phyloP scores from a whole-genome alignment of 2,329 filamentous ascomycete genomes.

The Dactylellina drechsleri region DNA sequence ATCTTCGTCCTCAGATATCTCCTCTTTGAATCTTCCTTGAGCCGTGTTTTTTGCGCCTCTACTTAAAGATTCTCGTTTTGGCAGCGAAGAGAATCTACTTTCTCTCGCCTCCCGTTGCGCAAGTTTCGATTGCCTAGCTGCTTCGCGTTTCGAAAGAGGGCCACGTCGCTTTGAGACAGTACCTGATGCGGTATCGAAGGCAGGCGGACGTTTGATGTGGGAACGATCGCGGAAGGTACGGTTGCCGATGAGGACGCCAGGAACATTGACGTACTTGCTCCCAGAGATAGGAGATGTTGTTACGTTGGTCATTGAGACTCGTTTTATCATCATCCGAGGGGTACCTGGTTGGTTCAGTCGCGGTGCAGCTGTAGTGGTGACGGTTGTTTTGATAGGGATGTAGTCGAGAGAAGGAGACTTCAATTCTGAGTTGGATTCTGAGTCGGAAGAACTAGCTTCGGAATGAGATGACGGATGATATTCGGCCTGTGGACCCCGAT shows the following conservation, averaged over 20 bases:
- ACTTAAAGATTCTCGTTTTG: conserved; percentile 50
- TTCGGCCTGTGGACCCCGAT: conserved; percentile 30
- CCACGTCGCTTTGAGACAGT: conserved; percentile 41
- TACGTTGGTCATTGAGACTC: conserved; percentile 52
- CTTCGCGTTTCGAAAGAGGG: conserved; percentile 34
- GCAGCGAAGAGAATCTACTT: conserved; percentile 21
- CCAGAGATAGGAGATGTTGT: conserved; percentile 48
- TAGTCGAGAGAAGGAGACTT: conserved; percentile 23
- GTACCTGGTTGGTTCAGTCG: conserved; percentile 25
- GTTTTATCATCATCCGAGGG: conserved; percentile 52
- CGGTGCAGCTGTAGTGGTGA: conserved; percentile 19
- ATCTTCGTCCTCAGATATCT: conserved; percentile 42
- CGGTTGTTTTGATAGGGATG: conserved; percentile 43
- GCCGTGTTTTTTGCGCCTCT: conserved; percentile 43
- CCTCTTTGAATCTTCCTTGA: conserved; percentile 47
- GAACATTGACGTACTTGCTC: conserved; percentile 36
- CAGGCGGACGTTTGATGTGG: conserved; percentile 26
- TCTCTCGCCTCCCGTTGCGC: conserved; percentile 21
- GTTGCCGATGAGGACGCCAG: conserved; percentile 40
- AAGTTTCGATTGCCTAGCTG: conserved; percentile 11
- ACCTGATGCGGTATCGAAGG: conserved; percentile 29
- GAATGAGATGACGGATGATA: conserved; percentile 46
- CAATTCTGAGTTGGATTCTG: conserved; percentile 24
- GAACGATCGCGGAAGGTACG: conserved; percentile 51
- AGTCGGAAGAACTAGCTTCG: conserved; percentile 11